phyloP scores from a whole-genome alignment of 2,329 filamentous ascomycete genomes.

The Calonectria crousiana region DNA sequence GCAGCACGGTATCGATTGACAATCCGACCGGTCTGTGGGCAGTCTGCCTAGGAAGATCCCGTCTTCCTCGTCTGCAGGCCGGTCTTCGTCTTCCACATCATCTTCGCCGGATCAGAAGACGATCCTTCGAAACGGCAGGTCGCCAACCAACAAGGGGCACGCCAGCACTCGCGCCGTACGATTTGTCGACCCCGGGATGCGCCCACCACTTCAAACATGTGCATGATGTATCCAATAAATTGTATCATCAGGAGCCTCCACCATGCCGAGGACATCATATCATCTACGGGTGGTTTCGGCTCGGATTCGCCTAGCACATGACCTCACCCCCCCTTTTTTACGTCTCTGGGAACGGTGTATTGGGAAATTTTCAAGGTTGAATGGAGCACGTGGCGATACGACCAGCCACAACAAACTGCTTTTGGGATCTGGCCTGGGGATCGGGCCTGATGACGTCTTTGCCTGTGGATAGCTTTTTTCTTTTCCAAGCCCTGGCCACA shows the following conservation, averaged over 20 bases:
- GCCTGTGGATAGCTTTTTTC: constrained; percentile 45
- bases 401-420: constrained; percentile 47
- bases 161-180: constrained; percentile 55
- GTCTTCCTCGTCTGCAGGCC: constrained; percentile 69
- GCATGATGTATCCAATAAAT: constrained; percentile 49
- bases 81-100: constrained; percentile 64
- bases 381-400: constrained; percentile 48
- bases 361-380: constrained; percentile 45
- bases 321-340: constrained; percentile 37
- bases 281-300: constrained; percentile 39
- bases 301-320: constrained; percentile 42
- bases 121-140: constrained; percentile 58
- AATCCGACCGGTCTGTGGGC: constrained; percentile 78
- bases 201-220: constrained; percentile 52
- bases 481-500: constrained; percentile 42
- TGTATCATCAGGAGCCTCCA: constrained; percentile 38
- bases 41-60: constrained; percentile 56
- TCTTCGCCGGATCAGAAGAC: constrained; percentile 57
- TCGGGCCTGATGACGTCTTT: constrained; percentile 45
- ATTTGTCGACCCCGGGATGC: constrained; percentile 54
- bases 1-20: constrained; percentile 99
- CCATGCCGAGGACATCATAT: constrained; percentile 31
- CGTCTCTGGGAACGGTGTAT: constrained; percentile 43
- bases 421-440: constrained; percentile 41
- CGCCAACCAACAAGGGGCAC: constrained; percentile 51